Evolutionary conservation across 108 stramenopile species (phyloP).

Genomic region (Nannochloropsis granulata): DNA sequence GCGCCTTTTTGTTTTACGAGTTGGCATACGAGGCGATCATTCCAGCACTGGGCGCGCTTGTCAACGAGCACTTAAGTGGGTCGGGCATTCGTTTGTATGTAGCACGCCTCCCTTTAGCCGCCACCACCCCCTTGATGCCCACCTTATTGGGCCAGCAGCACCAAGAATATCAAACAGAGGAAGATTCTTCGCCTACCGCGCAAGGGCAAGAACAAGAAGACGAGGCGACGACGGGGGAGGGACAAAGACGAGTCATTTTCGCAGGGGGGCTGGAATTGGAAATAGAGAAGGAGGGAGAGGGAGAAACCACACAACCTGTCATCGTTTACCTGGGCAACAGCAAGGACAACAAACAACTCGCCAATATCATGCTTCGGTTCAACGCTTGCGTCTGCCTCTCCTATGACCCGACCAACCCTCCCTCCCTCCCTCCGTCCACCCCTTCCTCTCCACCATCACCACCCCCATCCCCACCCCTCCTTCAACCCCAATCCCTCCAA

Average conservation of each 20-base stretch:
- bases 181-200: not conserved
- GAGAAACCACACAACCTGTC: not conserved
- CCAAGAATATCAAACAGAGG: too few relatives aligned
- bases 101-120: not conserved
- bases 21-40: not conserved
- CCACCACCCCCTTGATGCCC: not conserved
- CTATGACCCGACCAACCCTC: constrained; percentile 1
- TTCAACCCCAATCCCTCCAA: not conserved
- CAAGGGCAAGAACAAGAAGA: not conserved
- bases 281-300: not conserved
- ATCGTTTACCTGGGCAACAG: not conserved
- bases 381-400: not conserved
- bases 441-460: not conserved
- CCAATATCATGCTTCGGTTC: not conserved
- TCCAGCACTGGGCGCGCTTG: not conserved
- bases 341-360: not conserved
- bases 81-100: not conserved
- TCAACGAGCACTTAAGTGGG: not conserved
- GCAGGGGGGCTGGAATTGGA: not conserved
- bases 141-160: not conserved
- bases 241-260: not conserved
- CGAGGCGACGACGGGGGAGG: not conserved
- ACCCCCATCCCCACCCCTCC: not conserved
- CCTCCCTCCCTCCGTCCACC: not conserved
- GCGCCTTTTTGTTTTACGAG: not conserved